A percentile compares a stretch with the other conserved stretches of the same genome.
Evolutionary conservation across 2,329 filamentous ascomycete species (phyloP).

Genomic region (Emergomyces pasteurianus): DNA sequence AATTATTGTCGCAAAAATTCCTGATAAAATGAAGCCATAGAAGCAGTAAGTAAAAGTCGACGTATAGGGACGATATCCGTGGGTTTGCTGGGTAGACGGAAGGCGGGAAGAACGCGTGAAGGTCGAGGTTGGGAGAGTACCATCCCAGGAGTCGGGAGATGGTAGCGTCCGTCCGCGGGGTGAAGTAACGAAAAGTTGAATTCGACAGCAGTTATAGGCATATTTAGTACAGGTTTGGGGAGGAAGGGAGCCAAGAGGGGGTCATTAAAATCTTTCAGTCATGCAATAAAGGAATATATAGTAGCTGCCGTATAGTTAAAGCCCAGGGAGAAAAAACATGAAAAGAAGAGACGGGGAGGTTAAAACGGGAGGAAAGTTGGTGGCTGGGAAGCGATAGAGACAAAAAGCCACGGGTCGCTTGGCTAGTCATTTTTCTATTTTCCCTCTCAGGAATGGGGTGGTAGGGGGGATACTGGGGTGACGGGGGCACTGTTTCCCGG

Average conservation of each 20-base stretch:
- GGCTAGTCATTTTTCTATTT: neutral
- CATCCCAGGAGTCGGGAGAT: neutral
- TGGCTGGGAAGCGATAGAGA: neutral
- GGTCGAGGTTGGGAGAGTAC: neutral
- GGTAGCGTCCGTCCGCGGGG: neutral
- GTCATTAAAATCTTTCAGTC: neutral
- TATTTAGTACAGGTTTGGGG: neutral
- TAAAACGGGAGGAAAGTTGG: neutral
- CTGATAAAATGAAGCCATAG: neutral
- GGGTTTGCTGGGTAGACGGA: neutral
- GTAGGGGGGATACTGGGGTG: slow-evolving; percentile 11
- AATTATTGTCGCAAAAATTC: neutral
- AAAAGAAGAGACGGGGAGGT: neutral
- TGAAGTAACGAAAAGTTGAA: neutral
- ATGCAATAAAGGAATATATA: neutral
- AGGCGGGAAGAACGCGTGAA: neutral
- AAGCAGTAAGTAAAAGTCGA: neutral
- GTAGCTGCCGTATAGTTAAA: neutral
- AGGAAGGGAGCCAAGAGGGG: neutral
- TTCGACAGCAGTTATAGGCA: neutral
- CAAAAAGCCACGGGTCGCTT: neutral
- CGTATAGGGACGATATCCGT: neutral
- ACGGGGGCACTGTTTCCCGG: slow-evolving; percentile 11
- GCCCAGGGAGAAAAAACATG: neutral
- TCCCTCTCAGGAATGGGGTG: neutral